Conservation (phyloP, 1,284 basidiomycete species). For the Cerioporus squamosus region DNA sequence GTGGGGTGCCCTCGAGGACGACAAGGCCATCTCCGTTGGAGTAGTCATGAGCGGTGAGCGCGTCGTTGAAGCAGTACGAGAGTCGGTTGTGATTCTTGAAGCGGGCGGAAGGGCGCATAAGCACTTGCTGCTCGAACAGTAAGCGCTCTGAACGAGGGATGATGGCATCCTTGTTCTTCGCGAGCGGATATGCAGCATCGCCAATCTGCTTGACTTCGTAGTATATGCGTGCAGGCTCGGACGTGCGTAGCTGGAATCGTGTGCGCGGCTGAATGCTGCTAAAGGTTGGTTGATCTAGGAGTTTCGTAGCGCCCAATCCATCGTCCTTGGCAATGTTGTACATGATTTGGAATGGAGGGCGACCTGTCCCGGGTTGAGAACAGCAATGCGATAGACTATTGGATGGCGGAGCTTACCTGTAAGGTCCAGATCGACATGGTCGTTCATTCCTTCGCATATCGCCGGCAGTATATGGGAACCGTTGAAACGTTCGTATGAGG, state of each 20-base stretch:
- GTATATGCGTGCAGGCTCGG: slow-evolving; percentile 79
- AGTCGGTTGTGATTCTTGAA: slow-evolving; percentile 73
- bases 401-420: slow-evolving; percentile 50
- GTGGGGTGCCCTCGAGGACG: slow-evolving; percentile 79
- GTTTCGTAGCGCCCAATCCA: slow-evolving; percentile 61
- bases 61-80: slow-evolving; percentile 79
- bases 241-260: slow-evolving; percentile 84
- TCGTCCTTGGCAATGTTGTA: slow-evolving; percentile 74
- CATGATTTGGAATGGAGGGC: slow-evolving; percentile 86
- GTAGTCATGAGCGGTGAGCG: slow-evolving; percentile 57
- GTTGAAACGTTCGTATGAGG: slow-evolving; percentile 61
- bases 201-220: slow-evolving; percentile 91
- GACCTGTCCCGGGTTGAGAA: slow-evolving; percentile 49
- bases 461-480: slow-evolving; percentile 72
- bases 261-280: slow-evolving; percentile 86
- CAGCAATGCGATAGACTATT: background rate
- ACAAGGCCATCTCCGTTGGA: slow-evolving; percentile 65
- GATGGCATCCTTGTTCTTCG: slow-evolving; percentile 59
- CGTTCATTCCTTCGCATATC: slow-evolving; percentile 82
- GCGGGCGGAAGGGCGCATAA: slow-evolving; percentile 74
- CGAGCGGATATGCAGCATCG: slow-evolving; percentile 85
- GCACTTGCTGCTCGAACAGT: slow-evolving; percentile 85
- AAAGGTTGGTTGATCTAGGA: slow-evolving; percentile 76
- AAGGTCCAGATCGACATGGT: slow-evolving; percentile 82
- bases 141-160: slow-evolving; percentile 68